Conservation (phyloP, 73 alveolate species). For the Stentor coeruleus region DNA sequence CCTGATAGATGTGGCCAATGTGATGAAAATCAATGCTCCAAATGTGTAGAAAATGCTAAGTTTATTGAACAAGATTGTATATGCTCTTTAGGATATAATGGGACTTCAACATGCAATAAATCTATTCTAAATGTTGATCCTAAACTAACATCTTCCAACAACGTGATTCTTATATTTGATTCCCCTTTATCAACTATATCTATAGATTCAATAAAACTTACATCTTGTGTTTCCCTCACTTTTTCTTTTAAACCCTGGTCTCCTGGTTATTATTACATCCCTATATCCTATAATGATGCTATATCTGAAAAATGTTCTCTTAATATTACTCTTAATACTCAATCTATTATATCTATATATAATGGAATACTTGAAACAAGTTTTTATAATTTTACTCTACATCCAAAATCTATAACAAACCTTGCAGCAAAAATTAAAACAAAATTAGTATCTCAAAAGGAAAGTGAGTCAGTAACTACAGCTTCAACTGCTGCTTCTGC, state of each 20-base stretch:
- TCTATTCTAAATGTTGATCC: not conserved
- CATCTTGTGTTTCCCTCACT: too few relatives aligned
- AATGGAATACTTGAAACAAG: not conserved
- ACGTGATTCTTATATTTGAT: too few relatives aligned
- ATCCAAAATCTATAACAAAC: too few relatives aligned
- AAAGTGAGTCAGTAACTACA: not conserved
- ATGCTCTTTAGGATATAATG: not conserved
- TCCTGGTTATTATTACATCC: not conserved
- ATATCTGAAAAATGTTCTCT: too few relatives aligned
- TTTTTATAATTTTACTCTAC: not conserved
- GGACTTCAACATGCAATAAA: not conserved
- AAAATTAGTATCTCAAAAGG: too few relatives aligned
- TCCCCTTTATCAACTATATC: not conserved
- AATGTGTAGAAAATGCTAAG: not conserved
- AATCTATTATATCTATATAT: too few relatives aligned
- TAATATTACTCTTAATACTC: too few relatives aligned
- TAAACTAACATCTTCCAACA: too few relatives aligned
- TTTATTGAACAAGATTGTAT: not conserved
- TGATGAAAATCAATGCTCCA: not conserved
- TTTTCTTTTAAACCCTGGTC: too few relatives aligned
- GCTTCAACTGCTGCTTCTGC: not conserved
- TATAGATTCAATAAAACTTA: too few relatives aligned
- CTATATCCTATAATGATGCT: not conserved
- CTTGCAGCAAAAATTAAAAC: not conserved
- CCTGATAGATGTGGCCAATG: not conserved